Evolutionary conservation across 495 filamentous ascomycete genomes (phyloP).

Genomic region (Aspergillus campestris): DNA sequence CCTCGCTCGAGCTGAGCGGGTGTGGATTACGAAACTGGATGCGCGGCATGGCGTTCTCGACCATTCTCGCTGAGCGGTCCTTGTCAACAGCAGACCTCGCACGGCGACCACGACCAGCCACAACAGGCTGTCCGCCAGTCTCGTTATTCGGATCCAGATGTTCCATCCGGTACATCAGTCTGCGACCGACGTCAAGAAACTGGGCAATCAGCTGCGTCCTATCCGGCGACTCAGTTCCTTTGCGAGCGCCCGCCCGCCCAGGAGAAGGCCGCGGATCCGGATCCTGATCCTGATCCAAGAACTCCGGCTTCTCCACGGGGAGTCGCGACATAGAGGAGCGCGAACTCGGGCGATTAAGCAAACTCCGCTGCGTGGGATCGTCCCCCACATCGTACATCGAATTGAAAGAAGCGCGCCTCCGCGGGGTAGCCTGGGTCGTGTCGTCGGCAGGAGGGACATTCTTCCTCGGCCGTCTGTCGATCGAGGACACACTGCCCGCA

Average conservation of each 20-base stretch:
- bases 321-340: conserved; percentile 42
- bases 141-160: conserved; percentile 17
- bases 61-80: conserved; percentile 28
- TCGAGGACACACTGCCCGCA: conserved; percentile 15
- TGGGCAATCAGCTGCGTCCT: conserved; percentile 38
- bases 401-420: conserved; percentile 49
- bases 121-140: conserved; percentile 10
- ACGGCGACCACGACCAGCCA: conserved; percentile 20
- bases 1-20: conserved; percentile 19
- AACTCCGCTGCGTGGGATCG: conserved; percentile 34
- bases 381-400: conserved; percentile 48
- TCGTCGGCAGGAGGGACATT: conserved; percentile 11
- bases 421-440: conserved; percentile 22
- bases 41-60: neutral
- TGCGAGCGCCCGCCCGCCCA: conserved; percentile 9
- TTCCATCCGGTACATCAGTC: conserved; percentile 30
- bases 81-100: conserved; percentile 30
- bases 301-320: conserved; percentile 30
- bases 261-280: conserved; percentile 23
- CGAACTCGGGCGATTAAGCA: conserved; percentile 33
- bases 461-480: conserved; percentile 15
- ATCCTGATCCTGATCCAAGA: neutral
- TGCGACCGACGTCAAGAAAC: conserved; percentile 36
- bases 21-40: conserved; percentile 9
- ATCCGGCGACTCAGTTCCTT: conserved; percentile 25